Base-by-base conservation (phyloP, 495 filamentous ascomycete species). In the Aspergillus nanangensis region DNA sequence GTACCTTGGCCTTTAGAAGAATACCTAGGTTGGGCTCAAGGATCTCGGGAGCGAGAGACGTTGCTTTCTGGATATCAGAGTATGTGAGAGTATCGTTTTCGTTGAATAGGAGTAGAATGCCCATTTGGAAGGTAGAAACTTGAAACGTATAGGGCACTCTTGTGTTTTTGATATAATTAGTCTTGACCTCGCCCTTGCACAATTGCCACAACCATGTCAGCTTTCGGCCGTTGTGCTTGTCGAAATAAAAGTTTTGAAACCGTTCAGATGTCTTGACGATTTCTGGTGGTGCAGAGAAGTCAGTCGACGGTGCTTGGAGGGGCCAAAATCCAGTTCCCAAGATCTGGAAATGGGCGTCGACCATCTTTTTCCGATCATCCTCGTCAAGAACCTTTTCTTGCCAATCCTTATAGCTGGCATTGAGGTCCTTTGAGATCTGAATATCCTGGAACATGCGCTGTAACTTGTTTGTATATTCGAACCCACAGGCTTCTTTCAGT, bases 371-470 rank as follows among this genome's bases (percentile, higher is more conserved):
- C 21, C 70, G 67, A 38, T 84, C 80, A 13, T 80, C 72, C 21
- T 79, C 79, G 24, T 86, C 79, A 2, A 87, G 64, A 7, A 76
- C 72, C 49, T 78, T 78, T 14, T 78, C 70, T 29, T 80, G 71
- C 72, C 76, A 88, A 24, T 83, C 82, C 60, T 85, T 84, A 77
- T 92, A 97, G 27, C 78, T 79, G 27, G 77, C 75, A 66, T 99
- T 97, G 41, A 99, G 82, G 69, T 97, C 94, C 65, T 95, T 94
- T 55, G 91, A 96, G 41, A 95, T 93, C 62, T 96, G 93, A 70
- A 99, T 97, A 56, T 99, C 93, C 62, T 96, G 90, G 79, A 97
- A 97, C 93, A 99, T 99, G 57, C 94, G 90, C 71, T 97, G 93
- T 38, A 99, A 74, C 66, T 96, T 97, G 74, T 97, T 97, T 52